These are phyloP conservation scores for Xerocomellus chrysenteron DNA, from an alignment of 768 basidiomycete species.

Conservation along the genomic window DNA sequence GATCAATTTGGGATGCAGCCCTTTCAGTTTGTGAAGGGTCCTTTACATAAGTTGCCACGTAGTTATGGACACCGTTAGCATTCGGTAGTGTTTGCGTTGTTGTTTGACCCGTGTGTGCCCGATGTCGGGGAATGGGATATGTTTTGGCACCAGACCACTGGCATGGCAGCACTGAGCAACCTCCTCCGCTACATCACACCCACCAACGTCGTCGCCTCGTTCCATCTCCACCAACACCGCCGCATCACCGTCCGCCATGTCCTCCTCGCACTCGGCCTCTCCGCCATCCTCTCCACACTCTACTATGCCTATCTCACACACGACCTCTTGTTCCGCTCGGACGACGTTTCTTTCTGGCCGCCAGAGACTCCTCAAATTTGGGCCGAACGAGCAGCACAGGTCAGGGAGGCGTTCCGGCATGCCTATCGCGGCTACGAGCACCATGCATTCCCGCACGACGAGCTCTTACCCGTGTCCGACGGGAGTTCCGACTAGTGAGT, in stretches of 20 bases:
- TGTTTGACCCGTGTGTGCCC: too few relatives aligned
- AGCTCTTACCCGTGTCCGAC: slow-evolving; percentile 55
- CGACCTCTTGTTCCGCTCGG: not conserved
- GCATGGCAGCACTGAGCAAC: slow-evolving; percentile 2
- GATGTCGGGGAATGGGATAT: too few relatives aligned
- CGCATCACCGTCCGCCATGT: slow-evolving; percentile 18
- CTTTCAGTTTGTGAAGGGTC: not conserved
- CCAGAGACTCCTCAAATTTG: slow-evolving; percentile 37
- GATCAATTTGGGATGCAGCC: slow-evolving; percentile 18
- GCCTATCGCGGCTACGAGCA: slow-evolving; percentile 65
- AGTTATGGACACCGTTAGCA: too few relatives aligned
- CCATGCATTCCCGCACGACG: slow-evolving; percentile 64
- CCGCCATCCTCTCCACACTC: slow-evolving; percentile 10
- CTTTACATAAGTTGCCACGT: too few relatives aligned
- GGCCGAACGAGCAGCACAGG: slow-evolving; percentile 51
- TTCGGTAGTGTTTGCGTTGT: too few relatives aligned
- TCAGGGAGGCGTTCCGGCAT: slow-evolving; percentile 61
- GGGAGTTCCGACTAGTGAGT: slow-evolving; percentile 50
- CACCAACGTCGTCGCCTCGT: not conserved
- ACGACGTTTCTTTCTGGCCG: not conserved
- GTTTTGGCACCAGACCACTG: not conserved
- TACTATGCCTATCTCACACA: slow-evolving; percentile 16
- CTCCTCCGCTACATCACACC: slow-evolving; percentile 2
- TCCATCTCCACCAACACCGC: slow-evolving; percentile 1
- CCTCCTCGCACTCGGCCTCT: slow-evolving; percentile 13